phyloP scores from a whole-genome alignment of 2,329 filamentous ascomycete species.

The Neodidymelliopsis sp. region DNA sequence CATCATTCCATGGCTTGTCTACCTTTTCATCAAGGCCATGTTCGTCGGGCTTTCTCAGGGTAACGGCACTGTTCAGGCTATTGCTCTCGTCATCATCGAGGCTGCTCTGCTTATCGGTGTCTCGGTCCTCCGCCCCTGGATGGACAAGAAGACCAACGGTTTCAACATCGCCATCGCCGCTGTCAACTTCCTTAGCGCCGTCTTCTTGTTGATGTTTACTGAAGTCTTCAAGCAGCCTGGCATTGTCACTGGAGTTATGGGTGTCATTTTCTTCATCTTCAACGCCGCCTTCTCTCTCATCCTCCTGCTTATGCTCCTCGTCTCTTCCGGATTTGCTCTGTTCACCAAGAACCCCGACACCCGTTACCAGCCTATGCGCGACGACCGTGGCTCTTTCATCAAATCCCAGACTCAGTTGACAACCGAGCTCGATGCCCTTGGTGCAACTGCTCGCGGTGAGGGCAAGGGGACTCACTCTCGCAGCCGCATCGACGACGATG shows the following conservation, averaged over 20 bases:
- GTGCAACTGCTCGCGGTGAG: conserved; percentile 86
- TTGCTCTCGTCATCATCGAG: conserved; percentile 85
- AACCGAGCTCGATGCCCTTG: conserved; percentile 89
- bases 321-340: conserved; percentile 79
- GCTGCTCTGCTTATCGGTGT: conserved; percentile 77
- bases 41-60: conserved; percentile 84
- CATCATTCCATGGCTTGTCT: conserved; percentile 79
- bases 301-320: conserved; percentile 80
- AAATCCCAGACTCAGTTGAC: conserved; percentile 90
- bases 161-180: conserved; percentile 94
- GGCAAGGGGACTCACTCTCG: conserved; percentile 56
- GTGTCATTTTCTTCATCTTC: conserved; percentile 85
- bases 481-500: conserved; percentile 75
- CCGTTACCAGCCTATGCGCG: conserved; percentile 94
- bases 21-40: conserved; percentile 86
- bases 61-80: conserved; percentile 74
- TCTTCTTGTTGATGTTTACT: conserved; percentile 90
- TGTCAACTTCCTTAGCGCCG: conserved; percentile 88
- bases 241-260: conserved; percentile 85
- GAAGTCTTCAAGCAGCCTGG: conserved; percentile 83
- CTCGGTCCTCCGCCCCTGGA: conserved; percentile 87
- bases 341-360: conserved; percentile 93
- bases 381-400: conserved; percentile 96
- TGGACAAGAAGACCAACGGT: conserved; percentile 98
- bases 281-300: conserved; percentile 86